phyloP scores from a whole-genome alignment of 306 rosid genomes.

The Prunus kanzakura region DNA sequence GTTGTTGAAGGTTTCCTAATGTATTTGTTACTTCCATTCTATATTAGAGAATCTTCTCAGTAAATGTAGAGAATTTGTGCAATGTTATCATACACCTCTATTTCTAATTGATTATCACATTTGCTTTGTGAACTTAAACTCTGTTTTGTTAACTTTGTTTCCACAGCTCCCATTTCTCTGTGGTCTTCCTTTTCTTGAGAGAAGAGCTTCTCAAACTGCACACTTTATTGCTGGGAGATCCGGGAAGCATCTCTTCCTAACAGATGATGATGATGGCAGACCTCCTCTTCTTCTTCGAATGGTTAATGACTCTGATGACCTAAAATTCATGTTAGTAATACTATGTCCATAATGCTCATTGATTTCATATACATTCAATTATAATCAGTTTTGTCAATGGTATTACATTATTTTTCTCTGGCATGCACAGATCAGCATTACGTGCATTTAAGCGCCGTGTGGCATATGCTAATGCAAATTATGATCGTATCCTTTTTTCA shows the following conservation, averaged over 20 bases:
- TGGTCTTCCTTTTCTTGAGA: constrained; percentile 92
- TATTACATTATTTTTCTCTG: constrained; percentile 12
- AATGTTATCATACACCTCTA: background rate
- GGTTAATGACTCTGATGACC: constrained; percentile 72
- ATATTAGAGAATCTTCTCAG: background rate
- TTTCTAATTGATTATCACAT: background rate
- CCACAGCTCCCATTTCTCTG: constrained; percentile 82
- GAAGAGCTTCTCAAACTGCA: constrained; percentile 86
- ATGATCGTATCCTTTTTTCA: constrained; percentile 76
- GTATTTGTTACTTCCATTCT: background rate
- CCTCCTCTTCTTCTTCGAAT: constrained; percentile 87
- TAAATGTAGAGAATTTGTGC: background rate
- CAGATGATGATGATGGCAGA: constrained; percentile 63
- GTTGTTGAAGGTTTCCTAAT: background rate
- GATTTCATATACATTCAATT: constrained; percentile 11
- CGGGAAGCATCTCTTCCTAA: constrained; percentile 94
- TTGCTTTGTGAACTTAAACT: background rate
- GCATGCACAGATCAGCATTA: constrained; percentile 71
- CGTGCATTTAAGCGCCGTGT: constrained; percentile 81
- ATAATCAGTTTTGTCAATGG: constrained; percentile 7
- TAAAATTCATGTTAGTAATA: constrained; percentile 81
- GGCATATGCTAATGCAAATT: constrained; percentile 93
- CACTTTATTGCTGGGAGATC: constrained; percentile 90
- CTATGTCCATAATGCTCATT: constrained; percentile 11
- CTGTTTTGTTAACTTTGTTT: constrained; percentile 24